Evolutionary conservation across 106 monocot genomes (phyloP).

Genomic region (Acorus gramineus): DNA sequence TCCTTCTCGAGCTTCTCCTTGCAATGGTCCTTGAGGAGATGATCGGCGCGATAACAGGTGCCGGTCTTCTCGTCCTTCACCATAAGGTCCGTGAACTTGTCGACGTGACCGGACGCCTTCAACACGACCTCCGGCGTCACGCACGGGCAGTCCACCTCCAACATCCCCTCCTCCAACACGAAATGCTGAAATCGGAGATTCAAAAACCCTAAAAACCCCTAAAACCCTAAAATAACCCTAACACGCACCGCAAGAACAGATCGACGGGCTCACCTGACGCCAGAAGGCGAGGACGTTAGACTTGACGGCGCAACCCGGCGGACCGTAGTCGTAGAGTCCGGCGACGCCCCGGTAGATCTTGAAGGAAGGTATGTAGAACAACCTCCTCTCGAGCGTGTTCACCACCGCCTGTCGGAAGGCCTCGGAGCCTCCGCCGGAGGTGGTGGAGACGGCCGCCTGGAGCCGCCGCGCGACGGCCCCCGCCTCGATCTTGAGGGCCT

Average conservation of each 20-base stretch:
- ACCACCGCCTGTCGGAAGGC: conserved; percentile 52
- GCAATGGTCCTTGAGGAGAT: conserved; percentile 85
- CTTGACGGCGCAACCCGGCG: conserved; percentile 81
- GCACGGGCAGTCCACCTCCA: conserved; percentile 91
- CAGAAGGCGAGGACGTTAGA: conserved; percentile 84
- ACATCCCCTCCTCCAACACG: conserved; percentile 93
- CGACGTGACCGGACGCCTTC: conserved; percentile 92
- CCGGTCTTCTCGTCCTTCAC: conserved; percentile 96
- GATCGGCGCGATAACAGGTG: conserved; percentile 85
- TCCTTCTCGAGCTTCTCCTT: conserved; percentile 94
- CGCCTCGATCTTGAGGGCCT: conserved; percentile 54
- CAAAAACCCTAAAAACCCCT: background rate
- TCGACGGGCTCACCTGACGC: conserved; percentile 60
- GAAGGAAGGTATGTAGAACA: conserved; percentile 85
- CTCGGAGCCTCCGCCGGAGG: conserved; percentile 15
- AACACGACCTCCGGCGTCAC: conserved; percentile 87
- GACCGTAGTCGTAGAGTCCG: conserved; percentile 89
- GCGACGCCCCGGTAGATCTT: conserved; percentile 96
- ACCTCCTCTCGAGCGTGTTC: conserved; percentile 76
- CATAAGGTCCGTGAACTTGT: conserved; percentile 97
- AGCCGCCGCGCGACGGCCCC: conserved; percentile 40
- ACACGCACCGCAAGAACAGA: background rate
- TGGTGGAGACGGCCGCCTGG: conserved; percentile 24
- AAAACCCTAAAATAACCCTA: background rate
- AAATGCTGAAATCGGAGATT: conserved; percentile 50